A percentile compares a stretch with the other conserved stretches of the same genome.
Evolutionary conservation across 257 asterid species (phyloP).

Genomic region (Scutellaria baicalensis): DNA sequence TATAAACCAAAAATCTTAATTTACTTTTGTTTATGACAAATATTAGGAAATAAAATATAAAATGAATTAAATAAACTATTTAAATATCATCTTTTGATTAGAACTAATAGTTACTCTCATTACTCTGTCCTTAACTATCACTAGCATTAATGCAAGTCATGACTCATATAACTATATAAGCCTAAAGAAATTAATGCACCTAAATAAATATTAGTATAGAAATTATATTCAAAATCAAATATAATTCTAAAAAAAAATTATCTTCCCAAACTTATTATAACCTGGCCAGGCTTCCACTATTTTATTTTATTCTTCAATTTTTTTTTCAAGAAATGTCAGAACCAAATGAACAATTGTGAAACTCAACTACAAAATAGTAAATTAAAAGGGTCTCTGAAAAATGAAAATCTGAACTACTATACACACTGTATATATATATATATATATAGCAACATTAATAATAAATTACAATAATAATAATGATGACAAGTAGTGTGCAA

Average conservation of each 20-base stretch:
- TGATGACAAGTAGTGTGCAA: constrained; percentile 1
- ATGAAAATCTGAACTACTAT: constrained; percentile 14
- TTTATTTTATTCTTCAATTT: too few relatives aligned
- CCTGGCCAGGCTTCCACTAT: constrained; percentile 9
- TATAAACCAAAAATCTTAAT: too few relatives aligned
- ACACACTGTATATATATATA: constrained; percentile 6
- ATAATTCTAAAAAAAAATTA: neutral
- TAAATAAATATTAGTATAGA: too few relatives aligned
- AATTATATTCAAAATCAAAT: too few relatives aligned
- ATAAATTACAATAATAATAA: neutral
- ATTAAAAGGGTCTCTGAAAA: neutral
- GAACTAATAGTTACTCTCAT: neutral
- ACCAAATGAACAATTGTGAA: neutral
- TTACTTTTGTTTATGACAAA: too few relatives aligned
- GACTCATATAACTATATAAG: neutral
- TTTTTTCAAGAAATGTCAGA: neutral
- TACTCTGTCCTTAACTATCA: constrained; percentile 9
- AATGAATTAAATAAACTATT: too few relatives aligned
- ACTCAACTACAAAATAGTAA: neutral
- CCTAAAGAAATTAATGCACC: neutral
- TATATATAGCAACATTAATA: constrained; percentile 13
- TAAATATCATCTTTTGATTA: neutral
- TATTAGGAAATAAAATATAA: too few relatives aligned
- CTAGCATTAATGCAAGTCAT: constrained; percentile 18
- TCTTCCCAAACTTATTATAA: constrained; percentile 23